Conservation (phyloP, 805 yeast species). For the Ogataea haglerorum region DNA sequence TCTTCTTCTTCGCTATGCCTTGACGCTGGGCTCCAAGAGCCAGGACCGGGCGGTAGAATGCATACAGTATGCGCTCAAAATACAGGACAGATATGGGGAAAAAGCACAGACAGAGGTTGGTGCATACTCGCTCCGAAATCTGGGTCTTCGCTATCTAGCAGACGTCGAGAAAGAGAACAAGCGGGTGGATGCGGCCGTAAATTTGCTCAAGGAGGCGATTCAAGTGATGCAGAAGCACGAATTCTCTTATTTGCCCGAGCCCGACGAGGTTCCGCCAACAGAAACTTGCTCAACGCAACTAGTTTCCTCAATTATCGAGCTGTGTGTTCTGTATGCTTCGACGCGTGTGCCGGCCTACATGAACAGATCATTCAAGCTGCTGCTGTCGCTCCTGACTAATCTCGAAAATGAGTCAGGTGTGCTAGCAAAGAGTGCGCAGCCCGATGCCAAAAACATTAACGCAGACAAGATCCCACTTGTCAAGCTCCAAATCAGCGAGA, state of each 20-base stretch:
- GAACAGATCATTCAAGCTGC: conserved; percentile 33
- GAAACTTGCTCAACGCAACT: conserved; percentile 23
- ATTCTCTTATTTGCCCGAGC: conserved; percentile 11
- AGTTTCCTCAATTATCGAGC: conserved; percentile 29
- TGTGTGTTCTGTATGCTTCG: conserved; percentile 29
- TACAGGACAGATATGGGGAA: conserved; percentile 30
- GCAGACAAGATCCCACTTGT: conserved; percentile 36
- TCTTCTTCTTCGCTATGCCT: conserved; percentile 37
- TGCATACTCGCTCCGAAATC: conserved; percentile 29
- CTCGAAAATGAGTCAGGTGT: conserved; percentile 27
- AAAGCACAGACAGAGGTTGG: conserved; percentile 22
- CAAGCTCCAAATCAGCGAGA: conserved; percentile 41
- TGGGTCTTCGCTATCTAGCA: conserved; percentile 37
- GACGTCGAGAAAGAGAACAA: conserved; percentile 24
- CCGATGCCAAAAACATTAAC: conserved; percentile 20
- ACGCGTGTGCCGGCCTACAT: conserved; percentile 20
- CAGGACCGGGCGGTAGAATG: conserved; percentile 26
- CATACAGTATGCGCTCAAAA: conserved; percentile 29
- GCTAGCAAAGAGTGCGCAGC: conserved; percentile 15
- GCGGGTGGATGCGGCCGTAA: conserved; percentile 27
- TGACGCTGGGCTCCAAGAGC: conserved; percentile 30
- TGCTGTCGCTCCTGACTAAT: conserved; percentile 32
- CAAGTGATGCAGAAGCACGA: conserved; percentile 25
- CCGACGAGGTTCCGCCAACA: conserved; percentile 21
- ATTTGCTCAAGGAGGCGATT: conserved; percentile 30